These are phyloP conservation scores for Emergomyces pasteurianus DNA, from an alignment of 2,329 filamentous ascomycete species.

Conservation along the genomic window DNA sequence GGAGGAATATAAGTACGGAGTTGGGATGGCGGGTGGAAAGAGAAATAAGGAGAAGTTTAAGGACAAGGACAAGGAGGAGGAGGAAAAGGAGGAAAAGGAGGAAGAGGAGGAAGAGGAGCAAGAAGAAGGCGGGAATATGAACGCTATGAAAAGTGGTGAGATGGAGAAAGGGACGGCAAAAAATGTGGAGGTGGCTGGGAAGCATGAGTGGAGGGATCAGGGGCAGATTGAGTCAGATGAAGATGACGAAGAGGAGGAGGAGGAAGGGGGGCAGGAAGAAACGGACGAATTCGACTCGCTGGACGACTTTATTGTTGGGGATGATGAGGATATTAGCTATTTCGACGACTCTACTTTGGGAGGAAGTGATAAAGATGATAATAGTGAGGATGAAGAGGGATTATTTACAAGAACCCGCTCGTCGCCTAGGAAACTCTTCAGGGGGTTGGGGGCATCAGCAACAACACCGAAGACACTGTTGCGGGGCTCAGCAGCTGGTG, in stretches of 20 bases:
- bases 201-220: not conserved
- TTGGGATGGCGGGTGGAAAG: not conserved
- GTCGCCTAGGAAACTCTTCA: constrained; percentile 22
- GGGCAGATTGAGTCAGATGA: constrained; percentile 11
- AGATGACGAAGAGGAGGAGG: not conserved
- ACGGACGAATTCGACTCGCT: constrained; percentile 26
- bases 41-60: not conserved
- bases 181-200: not conserved
- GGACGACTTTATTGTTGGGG: constrained; percentile 31
- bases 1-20: not conserved
- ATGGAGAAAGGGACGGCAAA: not conserved
- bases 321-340: constrained; percentile 28
- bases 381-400: constrained; percentile 16
- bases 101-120: not conserved
- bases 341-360: constrained; percentile 18
- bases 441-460: constrained; percentile 18
- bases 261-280: constrained; percentile 10
- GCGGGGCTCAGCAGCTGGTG: not conserved
- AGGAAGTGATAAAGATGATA: constrained; percentile 7
- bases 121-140: not conserved
- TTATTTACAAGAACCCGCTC: constrained; percentile 12
- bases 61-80: too few species aligned
- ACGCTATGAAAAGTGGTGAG: not conserved
- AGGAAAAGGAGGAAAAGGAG: too few species aligned
- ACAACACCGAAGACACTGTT: constrained; percentile 11